Conservation (phyloP, 257 asterid genomes). For the Marsdenia floribunda region DNA sequence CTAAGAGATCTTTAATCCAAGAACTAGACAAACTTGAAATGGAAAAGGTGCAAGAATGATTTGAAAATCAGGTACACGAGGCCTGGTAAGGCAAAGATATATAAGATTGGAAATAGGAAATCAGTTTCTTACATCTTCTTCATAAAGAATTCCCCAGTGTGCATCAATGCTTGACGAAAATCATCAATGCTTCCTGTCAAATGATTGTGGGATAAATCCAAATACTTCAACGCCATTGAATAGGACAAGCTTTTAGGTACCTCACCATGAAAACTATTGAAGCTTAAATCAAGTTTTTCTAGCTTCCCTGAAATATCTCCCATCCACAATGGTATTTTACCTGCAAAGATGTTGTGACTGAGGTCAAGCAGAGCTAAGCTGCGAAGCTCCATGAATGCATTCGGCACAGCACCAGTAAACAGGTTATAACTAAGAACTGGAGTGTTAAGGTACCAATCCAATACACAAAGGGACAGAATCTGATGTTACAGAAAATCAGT, state of each 20-base stretch:
- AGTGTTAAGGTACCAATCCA: conserved; percentile 29
- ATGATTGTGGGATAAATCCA: conserved; percentile 72
- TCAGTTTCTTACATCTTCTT: conserved; percentile 61
- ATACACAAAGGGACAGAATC: conserved; percentile 62
- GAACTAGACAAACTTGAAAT: neutral
- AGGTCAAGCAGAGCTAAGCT: conserved; percentile 46
- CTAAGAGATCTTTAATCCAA: neutral
- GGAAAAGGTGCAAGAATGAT: no score
- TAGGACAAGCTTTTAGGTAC: conserved; percentile 51
- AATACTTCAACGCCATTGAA: conserved; percentile 33
- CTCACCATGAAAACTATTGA: conserved; percentile 50
- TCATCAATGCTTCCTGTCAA: conserved; percentile 50
- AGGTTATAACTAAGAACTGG: conserved; percentile 69
- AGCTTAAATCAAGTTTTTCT: conserved; percentile 48
- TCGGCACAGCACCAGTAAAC: conserved; percentile 39
- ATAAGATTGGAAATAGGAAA: conserved; percentile 4
- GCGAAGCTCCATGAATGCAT: conserved; percentile 24
- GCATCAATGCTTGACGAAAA: conserved; percentile 66
- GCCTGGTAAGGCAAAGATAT: conserved; percentile 10
- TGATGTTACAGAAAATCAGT: no score
- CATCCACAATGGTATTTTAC: conserved; percentile 57
- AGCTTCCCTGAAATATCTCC: conserved; percentile 56
- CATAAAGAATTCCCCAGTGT: conserved; percentile 78
- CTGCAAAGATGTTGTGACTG: conserved; percentile 48
- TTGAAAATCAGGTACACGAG: neutral